Conservation (phyloP, 2,329 filamentous ascomycete genomes). For the Alternaria metachromatica region DNA sequence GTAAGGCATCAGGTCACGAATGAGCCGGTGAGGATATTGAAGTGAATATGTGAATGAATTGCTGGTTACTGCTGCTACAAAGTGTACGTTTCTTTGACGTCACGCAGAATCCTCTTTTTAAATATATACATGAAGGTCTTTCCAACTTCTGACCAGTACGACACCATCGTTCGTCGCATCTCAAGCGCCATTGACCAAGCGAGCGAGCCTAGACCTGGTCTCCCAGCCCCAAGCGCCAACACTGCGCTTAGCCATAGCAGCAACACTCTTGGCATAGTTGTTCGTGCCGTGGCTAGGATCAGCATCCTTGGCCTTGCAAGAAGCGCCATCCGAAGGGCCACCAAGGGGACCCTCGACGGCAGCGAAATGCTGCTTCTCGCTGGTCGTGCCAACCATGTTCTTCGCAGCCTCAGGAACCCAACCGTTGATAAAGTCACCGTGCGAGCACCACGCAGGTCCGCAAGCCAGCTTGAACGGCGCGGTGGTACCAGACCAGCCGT, state of each 20-base stretch:
- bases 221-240: slow-evolving; percentile 25
- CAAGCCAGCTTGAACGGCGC: slow-evolving; percentile 55
- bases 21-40: background rate
- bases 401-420: slow-evolving; percentile 53
- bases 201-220: slow-evolving; percentile 21
- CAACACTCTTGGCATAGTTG: slow-evolving; percentile 51
- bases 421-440: slow-evolving; percentile 59
- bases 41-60: background rate
- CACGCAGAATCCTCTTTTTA: background rate
- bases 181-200: slow-evolving; percentile 2
- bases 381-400: slow-evolving; percentile 52
- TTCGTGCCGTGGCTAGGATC: slow-evolving; percentile 52
- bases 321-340: slow-evolving; percentile 36
- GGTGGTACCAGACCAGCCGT: slow-evolving; percentile 53
- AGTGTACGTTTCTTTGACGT: background rate
- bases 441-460: slow-evolving; percentile 50
- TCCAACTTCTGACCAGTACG: background rate
- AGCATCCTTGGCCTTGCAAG: slow-evolving; percentile 49
- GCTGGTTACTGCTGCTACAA: background rate
- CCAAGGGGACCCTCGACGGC: slow-evolving; percentile 47
- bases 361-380: slow-evolving; percentile 46
- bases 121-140: slow-evolving; percentile 13
- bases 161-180: background rate
- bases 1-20: background rate
- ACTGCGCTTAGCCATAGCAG: slow-evolving; percentile 29